Base-by-base conservation (phyloP, 495 filamentous ascomycete genomes). In the Hyaloscypha finlandica region DNA sequence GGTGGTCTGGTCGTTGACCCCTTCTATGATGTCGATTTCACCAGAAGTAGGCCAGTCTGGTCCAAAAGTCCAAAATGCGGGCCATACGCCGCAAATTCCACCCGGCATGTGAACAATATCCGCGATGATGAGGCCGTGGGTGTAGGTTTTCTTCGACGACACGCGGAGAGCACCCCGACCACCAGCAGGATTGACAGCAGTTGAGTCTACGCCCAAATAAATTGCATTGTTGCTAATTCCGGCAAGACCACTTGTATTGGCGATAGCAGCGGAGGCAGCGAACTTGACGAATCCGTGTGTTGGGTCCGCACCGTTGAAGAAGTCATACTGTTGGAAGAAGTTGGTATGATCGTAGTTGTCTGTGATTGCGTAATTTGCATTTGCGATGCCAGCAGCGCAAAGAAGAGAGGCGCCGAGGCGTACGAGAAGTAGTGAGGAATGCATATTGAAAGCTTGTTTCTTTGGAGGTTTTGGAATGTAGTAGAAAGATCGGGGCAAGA, bases 11-110 rank as follows among this genome's bases (percentile, higher is more conserved):
- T 79, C 71, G 77, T 95, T 92, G 66, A 96, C 90, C 51, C 91
- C 91, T 74, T 97, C 93, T 74, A 97, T 89, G 70, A 97, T 93
- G 81, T 97, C 93, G 68, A 96, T 93, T 77, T 97, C 94, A 25
- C 94, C 94, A 42, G 84, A 81, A 12, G 77, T 74, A 0, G 93
- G 94, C 94, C 94, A 97, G 57, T 87, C 80, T 6, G 84, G 82
- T 20, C 92, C 91, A 14, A 88, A 79, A 2, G 86, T 89, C 91
- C 92, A 96, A 69, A 81, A 84, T 19, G 84, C 83, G 0, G 83
- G 82, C 84, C 84, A 85, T 42, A 79, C 74, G 60, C 92, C 92
- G 72, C 92, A 95, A 45, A 75, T 77, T n/a, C 82, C 80, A 9
- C 82, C 85, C 0, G 92, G 92, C 87, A 93, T 93, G 76, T 94